Percentiles rank a stretch among this genome's conserved stretches.
Evolutionary conservation across 2,329 filamentous ascomycete species (phyloP).

Genomic region (Diaporthe citrichinensis): DNA sequence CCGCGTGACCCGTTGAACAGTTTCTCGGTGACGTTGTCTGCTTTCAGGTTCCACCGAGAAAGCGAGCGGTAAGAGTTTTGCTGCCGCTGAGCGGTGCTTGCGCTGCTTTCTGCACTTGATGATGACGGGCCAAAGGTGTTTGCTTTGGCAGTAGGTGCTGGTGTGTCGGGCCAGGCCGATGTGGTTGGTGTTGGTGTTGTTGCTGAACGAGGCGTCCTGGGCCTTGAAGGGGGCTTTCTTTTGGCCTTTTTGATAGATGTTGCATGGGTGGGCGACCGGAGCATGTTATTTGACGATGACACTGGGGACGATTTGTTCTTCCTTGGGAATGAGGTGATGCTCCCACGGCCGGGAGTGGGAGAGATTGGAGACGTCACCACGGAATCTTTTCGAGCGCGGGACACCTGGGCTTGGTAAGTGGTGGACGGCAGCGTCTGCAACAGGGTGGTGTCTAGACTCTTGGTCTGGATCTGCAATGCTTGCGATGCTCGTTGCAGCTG

Average conservation of each 20-base stretch:
- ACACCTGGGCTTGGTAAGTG: background rate
- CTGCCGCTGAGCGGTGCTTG: constrained; percentile 12
- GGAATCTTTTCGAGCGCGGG: constrained; percentile 16
- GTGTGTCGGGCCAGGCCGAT: constrained; percentile 25
- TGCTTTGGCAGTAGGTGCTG: constrained; percentile 26
- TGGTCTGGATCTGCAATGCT: constrained; percentile 28
- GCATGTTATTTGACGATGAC: constrained; percentile 30
- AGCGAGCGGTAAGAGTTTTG: constrained; percentile 39
- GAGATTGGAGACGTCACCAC: constrained; percentile 36
- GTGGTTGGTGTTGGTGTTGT: constrained; percentile 24
- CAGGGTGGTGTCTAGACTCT: constrained; percentile 13
- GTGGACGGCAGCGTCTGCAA: constrained; percentile 25
- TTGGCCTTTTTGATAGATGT: constrained; percentile 39
- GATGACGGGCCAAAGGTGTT: constrained; percentile 27
- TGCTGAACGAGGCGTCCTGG: constrained; percentile 29
- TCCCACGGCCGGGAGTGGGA: constrained; percentile 35
- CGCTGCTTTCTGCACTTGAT: background rate
- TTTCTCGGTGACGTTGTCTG: constrained; percentile 68
- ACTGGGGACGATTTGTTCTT: constrained; percentile 29
- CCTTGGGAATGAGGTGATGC: constrained; percentile 23
- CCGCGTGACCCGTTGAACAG: constrained; percentile 65
- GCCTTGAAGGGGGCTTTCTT: constrained; percentile 27
- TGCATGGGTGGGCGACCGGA: constrained; percentile 32
- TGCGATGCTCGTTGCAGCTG: constrained; percentile 37
- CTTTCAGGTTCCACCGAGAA: constrained; percentile 64